A percentile compares a stretch with the other conserved stretches of the same genome.
Conservation (phyloP, 2,329 filamentous ascomycete genomes). For the Podosphaera leucotricha region DNA sequence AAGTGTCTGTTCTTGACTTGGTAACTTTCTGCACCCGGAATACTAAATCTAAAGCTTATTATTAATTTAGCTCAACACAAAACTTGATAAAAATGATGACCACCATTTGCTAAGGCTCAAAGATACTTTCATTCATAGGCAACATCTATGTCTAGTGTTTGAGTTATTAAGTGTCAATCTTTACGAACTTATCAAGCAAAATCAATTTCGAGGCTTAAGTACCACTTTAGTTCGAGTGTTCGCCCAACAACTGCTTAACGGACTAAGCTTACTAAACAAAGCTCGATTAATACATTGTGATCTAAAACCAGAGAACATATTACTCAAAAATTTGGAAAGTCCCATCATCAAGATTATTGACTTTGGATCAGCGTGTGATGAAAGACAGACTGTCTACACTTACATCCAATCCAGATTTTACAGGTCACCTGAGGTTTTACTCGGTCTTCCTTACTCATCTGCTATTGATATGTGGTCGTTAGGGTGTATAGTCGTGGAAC, state of each 20-base stretch:
- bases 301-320: conserved; percentile 91
- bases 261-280: conserved; percentile 79
- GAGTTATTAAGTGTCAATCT: conserved; percentile 92
- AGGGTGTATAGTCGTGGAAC: conserved; percentile 91
- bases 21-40: conserved; percentile 24
- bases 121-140: conserved; percentile 93
- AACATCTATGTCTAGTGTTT: conserved; percentile 91
- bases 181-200: conserved; percentile 98
- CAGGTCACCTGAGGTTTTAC: conserved; percentile 78
- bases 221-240: conserved; percentile 94
- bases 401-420: conserved; percentile 99
- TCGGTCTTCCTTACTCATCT: conserved; percentile 92
- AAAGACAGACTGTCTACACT: conserved; percentile 94
- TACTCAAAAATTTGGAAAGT: conserved; percentile 93
- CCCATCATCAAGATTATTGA: conserved; percentile 99
- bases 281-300: conserved; percentile 94
- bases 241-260: conserved; percentile 86
- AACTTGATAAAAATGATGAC: conserved; percentile 97
- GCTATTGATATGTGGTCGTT: conserved; percentile 99
- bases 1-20: conserved; percentile 89
- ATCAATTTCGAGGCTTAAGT: conserved; percentile 91
- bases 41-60: not conserved
- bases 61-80: conserved; percentile 57
- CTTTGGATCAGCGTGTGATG: conserved; percentile 94
- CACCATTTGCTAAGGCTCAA: conserved; percentile 86